Evolutionary conservation across 192 early-diverging fungal species (phyloP), one percentile per base, ranked within the genome.

Genomic region (Phlyctochytrium arcticum): DNA sequence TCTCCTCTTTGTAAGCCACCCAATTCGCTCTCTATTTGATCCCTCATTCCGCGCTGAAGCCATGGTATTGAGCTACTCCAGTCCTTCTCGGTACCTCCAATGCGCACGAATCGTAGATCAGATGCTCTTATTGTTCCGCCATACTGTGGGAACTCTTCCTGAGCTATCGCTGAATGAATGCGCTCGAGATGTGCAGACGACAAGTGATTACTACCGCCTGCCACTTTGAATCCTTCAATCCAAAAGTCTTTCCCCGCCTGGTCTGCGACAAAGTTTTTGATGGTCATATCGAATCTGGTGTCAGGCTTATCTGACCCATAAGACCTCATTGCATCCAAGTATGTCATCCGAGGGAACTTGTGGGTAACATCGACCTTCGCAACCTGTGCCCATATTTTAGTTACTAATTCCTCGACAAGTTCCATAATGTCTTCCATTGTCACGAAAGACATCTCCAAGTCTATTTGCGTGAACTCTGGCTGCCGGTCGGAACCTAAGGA

Each of bases 301-400:
- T 96, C 92, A 0, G 94, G 94, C 64, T 96, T 96, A 63, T 96
- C 94, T 0, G 90, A 92, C 1, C 94, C 94, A 75, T 87, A 96
- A 73, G 76, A 64, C 10, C 75, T 68, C 76, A 94, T 96, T 29
- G 92, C 92, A 12, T 92, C 83, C 3, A 85, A 60, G 71, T 93
- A 96, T 5, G 91, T 85, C 76, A 96, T 84, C 36, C 79, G 75
- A 31, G 80, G 80, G 64, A 96, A 92, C 0, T 80, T 60, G n/a
- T 66, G 15, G 21, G 56, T 62, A 4, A 90, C 67, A 4, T 90
- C 76, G 2, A 87, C 57, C 10, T 70, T 69, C 33, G 84, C 70
- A 24, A 80, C 61, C 3, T 74, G 69, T 29, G 72, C 72, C 89
- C 89, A 93, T 17, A 93, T 76, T 21, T 67, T 68, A 19, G 73